Percentiles rank a stretch among this genome's conserved stretches.
Conservation (phyloP, 331 rosid genomes). For the Erythrophleum ivorense region DNA sequence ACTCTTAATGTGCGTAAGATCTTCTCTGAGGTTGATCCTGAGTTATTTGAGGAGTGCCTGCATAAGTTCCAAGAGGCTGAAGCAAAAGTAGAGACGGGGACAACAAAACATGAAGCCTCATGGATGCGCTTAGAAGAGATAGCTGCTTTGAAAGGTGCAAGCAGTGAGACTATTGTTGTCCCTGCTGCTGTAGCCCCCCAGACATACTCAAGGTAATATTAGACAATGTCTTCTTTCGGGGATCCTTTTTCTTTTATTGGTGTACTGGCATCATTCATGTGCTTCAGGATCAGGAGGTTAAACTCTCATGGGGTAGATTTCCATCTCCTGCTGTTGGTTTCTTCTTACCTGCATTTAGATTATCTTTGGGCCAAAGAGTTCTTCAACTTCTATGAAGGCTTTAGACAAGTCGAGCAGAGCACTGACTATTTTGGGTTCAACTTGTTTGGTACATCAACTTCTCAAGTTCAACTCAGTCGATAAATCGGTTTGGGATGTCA, state of each 20-base stretch:
- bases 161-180: slow-evolving; percentile 21
- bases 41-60: slow-evolving; percentile 66
- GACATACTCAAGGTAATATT: neutral
- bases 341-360: neutral
- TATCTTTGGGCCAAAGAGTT: neutral
- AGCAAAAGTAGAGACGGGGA: slow-evolving; percentile 46
- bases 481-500: neutral
- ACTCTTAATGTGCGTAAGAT: slow-evolving; percentile 68
- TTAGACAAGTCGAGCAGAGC: neutral
- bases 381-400: neutral
- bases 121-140: slow-evolving; percentile 73
- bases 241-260: neutral
- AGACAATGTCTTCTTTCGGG: neutral
- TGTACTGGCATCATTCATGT: neutral
- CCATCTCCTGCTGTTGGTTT: neutral
- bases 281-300: neutral
- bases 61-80: slow-evolving; percentile 57
- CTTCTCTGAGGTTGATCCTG: slow-evolving; percentile 62
- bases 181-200: slow-evolving; percentile 1
- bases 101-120: slow-evolving; percentile 54
- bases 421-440: neutral
- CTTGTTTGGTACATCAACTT: neutral
- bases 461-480: neutral
- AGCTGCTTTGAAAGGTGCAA: slow-evolving; percentile 57
- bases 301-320: neutral